A percentile compares a stretch with the other conserved stretches of the same genome.
Conservation (phyloP, 805 yeast species). For the Wickerhamomyces chambardii region DNA sequence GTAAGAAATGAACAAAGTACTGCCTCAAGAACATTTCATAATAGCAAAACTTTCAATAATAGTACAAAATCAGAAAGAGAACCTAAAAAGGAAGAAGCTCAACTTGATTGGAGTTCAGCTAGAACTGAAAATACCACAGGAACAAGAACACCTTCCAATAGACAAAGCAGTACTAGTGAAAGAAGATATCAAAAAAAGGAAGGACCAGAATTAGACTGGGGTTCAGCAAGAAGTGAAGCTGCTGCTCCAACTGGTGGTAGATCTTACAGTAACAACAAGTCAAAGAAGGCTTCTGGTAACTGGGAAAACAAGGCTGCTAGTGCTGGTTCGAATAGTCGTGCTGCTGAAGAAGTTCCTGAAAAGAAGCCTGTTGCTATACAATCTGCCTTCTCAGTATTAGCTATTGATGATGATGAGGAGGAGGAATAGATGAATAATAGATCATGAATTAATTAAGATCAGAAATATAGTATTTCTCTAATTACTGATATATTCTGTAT, state of each 20-base stretch:
- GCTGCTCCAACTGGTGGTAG: conserved; percentile 8
- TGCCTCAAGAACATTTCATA: conserved; percentile 12
- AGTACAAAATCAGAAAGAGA: conserved; percentile 24
- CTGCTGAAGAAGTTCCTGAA: too few relatives aligned
- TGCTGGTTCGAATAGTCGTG: too few relatives aligned
- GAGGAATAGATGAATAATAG: conserved; percentile 24
- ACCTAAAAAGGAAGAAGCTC: conserved; percentile 29
- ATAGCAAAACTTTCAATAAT: conserved; percentile 22
- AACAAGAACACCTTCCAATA: conserved; percentile 3
- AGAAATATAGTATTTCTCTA: too few relatives aligned
- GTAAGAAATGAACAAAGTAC: conserved; percentile 27
- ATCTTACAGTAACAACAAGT: too few relatives aligned
- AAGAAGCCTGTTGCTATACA: conserved; percentile 25
- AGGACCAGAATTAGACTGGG: conserved; percentile 58
- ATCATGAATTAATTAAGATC: too few relatives aligned
- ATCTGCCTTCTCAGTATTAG: conserved; percentile 41
- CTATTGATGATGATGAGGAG: conserved; percentile 43
- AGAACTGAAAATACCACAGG: conserved; percentile 11
- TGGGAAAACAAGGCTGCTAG: conserved; percentile 32
- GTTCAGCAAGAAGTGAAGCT: conserved; percentile 31
- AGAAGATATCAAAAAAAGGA: conserved; percentile 30
- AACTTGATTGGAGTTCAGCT: conserved; percentile 36
- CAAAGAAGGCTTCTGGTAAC: conserved; percentile 5
- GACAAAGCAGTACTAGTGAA: conserved; percentile 1
- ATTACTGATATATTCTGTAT: too few relatives aligned